Evolutionary conservation across 345 rosid genomes (phyloP).

Genomic region (Combretum micranthum): DNA sequence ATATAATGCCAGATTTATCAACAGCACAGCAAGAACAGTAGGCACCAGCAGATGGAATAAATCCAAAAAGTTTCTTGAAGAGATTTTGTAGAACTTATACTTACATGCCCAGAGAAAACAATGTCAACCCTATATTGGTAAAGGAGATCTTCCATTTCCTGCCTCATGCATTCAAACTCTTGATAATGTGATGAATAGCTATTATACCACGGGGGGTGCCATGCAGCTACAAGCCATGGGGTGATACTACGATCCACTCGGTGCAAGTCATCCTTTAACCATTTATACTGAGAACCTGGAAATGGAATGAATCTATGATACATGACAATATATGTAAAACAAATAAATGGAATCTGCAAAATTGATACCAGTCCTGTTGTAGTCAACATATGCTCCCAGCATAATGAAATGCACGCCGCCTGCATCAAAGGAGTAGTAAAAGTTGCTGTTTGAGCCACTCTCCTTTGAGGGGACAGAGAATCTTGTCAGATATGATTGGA

Average conservation of each 20-base stretch:
- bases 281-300: conserved; percentile 59
- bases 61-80: no score
- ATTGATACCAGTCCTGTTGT: conserved; percentile 47
- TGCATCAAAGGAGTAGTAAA: conserved; percentile 82
- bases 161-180: conserved; percentile 95
- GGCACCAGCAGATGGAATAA: no score
- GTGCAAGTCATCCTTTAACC: conserved; percentile 65
- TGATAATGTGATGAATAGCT: conserved; percentile 80
- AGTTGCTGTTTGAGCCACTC: conserved; percentile 58
- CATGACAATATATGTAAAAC: neutral
- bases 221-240: conserved; percentile 80
- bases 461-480: conserved; percentile 71
- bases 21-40: no score
- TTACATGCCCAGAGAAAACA: conserved; percentile 76
- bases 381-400: conserved; percentile 82
- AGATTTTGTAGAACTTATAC: conserved; percentile 9
- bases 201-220: conserved; percentile 91
- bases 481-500: conserved; percentile 65
- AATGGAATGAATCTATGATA: conserved; percentile 2
- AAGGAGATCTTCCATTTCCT: conserved; percentile 75
- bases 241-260: conserved; percentile 45
- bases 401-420: conserved; percentile 78
- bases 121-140: conserved; percentile 62
- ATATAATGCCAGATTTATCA: no score
- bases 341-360: no score